Evolutionary conservation across 1,284 basidiomycete genomes (phyloP), one percentile per base, ranked within the genome.

Genomic region (Earliella scabrosa): DNA sequence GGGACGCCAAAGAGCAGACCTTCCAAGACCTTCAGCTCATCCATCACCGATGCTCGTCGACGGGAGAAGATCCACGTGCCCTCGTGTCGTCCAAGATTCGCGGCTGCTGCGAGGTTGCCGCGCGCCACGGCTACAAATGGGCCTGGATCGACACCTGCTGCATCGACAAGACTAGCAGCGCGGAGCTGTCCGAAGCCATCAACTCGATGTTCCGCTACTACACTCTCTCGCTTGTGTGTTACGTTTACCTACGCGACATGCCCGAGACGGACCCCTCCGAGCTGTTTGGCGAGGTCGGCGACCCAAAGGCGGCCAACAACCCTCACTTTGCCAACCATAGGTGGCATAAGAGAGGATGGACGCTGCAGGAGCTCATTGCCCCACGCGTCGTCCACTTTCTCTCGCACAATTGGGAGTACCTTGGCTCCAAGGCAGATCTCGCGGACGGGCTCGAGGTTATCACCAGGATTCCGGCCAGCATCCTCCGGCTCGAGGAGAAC

Each of bases 101-200:
- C 16, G 14, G 21, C n/a, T 50, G 48, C 39, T 50, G 49, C 35
- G 23, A 27, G n/a, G 18, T 34, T 8, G 50, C 50, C 13, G 32
- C 45, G 34, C 9, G 18, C 13, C 27, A 52, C 34, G 41, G 50
- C 16, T 45, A 45, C 41, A 18, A 35, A n/a, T 45, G 50, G 50
- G 32, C 32, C 2, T 52, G 50, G 50, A 52, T 52, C 23, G 50
- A 52, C 34, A 45, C 32, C 3, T 52, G 43, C 50, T 52, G 50
- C 50, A 52, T 52, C 35, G 50, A 52, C 50, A 52, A 52, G 41
- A 45, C 40, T 16, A 45, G 41, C 41, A 52, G 50, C 41, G 32
- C 50, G 23, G 50, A 52, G 41, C 50, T 52, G 20, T 52, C 50
- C 20, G 50, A 52, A 34, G 50, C 50, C 4, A 44, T 52, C 50